phyloP scores from a whole-genome alignment of 371 early-diverging fungal species.

The Zychaea mexicana region DNA sequence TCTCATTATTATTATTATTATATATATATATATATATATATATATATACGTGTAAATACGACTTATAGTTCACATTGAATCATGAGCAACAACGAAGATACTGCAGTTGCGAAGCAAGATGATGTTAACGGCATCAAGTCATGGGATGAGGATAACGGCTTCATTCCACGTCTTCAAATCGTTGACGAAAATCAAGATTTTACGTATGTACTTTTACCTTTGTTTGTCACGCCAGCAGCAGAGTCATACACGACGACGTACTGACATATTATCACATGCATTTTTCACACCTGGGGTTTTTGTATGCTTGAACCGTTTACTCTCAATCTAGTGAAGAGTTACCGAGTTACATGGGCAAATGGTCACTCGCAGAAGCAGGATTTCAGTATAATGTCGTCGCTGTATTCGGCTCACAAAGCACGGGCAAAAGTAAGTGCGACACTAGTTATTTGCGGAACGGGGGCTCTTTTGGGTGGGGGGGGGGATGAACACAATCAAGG shows the following conservation, averaged over 20 bases:
- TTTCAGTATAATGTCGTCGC: slow-evolving; percentile 96
- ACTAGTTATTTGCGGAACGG: not conserved
- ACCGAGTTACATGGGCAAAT: slow-evolving; percentile 36
- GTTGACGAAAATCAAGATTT: slow-evolving; percentile 84
- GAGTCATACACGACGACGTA: not conserved
- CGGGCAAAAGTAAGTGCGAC: slow-evolving; percentile 95
- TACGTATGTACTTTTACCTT: slow-evolving; percentile 59
- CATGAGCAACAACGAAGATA: slow-evolving; percentile 5
- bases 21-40: no score
- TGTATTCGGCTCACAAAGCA: slow-evolving; percentile 98
- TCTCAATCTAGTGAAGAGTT: slow-evolving; percentile 11
- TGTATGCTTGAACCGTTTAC: not conserved
- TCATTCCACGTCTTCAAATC: slow-evolving; percentile 74
- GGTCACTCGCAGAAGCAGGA: slow-evolving; percentile 85
- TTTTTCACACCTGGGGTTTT: not conserved
- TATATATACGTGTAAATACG: no score
- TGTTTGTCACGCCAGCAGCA: not conserved
- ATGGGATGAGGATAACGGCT: slow-evolving; percentile 34
- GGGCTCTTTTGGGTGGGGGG: not conserved
- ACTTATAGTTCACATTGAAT: no score
- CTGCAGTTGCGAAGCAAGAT: not conserved
- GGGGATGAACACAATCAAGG: no score
- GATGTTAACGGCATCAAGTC: slow-evolving; percentile 4
- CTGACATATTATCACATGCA: slow-evolving; percentile 11
- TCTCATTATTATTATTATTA: not conserved